phyloP scores from a whole-genome alignment of 2,329 filamentous ascomycete species.

The Myriosclerotinia duriaeana region DNA sequence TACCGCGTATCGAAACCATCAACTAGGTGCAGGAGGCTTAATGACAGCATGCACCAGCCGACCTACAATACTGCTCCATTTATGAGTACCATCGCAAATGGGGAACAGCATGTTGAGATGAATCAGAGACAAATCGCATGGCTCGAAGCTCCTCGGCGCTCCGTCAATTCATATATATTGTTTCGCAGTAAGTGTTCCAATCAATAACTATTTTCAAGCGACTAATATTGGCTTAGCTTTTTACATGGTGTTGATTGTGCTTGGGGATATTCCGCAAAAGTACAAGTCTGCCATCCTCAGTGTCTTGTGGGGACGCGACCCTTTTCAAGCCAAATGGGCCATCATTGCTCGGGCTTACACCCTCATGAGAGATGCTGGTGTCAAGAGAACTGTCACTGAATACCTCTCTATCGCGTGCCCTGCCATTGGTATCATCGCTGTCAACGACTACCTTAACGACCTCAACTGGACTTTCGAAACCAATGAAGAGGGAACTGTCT shows the following conservation, averaged over 20 bases:
- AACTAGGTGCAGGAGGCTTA: slow-evolving; percentile 1
- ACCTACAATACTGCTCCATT: background rate
- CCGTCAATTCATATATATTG: slow-evolving; percentile 31
- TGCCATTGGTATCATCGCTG: slow-evolving; percentile 30
- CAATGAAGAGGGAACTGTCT: slow-evolving; percentile 23
- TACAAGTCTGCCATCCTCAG: slow-evolving; percentile 30
- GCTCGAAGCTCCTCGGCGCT: background rate
- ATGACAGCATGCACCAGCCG: background rate
- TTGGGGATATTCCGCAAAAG: slow-evolving; percentile 29
- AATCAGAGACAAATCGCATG: background rate
- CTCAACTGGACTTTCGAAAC: slow-evolving; percentile 31
- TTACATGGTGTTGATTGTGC: slow-evolving; percentile 15
- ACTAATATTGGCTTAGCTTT: slow-evolving; percentile 22
- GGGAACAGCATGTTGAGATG: background rate
- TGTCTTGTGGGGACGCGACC: slow-evolving; percentile 30
- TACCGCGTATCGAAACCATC: slow-evolving; percentile 1
- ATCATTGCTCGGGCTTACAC: slow-evolving; percentile 33
- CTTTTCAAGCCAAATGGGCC: slow-evolving; percentile 34
- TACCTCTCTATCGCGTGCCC: slow-evolving; percentile 29
- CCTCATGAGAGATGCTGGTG: slow-evolving; percentile 30
- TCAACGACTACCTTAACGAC: slow-evolving; percentile 29
- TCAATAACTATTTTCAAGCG: background rate
- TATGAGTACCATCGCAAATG: background rate
- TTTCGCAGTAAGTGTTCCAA: slow-evolving; percentile 25
- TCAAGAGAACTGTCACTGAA: slow-evolving; percentile 27